Evolutionary conservation across 441 rosid species (phyloP), one percentile per base, ranked within the genome.

Genomic region (Flueggea neowawraea): DNA sequence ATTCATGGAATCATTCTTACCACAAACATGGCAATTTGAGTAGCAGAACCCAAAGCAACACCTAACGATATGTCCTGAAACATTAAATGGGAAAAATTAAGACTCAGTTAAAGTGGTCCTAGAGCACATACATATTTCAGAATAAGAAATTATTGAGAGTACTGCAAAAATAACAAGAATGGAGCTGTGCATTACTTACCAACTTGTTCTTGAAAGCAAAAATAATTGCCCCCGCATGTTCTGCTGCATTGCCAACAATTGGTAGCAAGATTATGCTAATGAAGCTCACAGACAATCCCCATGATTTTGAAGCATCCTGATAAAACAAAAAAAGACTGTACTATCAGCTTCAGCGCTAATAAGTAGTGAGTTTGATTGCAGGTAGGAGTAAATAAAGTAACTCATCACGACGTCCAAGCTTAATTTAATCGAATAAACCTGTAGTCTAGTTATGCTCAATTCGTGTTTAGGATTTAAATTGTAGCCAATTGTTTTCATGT

Each of bases 191-290:
- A 2, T 3, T 5, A 59, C 88, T 67, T 55, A 88, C 96, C 77
- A 89, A 54, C 74, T 91, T 91, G 87, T 91, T 85, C 51, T 88
- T 91, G 65, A 83, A 89, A 43, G 97, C 97, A n/a, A 61, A 95
- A 54, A 95, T 88, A 77, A 95, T 60, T 2, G 98, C 97, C 58
- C 98, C 96, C 16, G 96, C 99, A 71, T 95, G 99, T 70, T 91
- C 96, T 6, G 97, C 92, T 28, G 99, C 99, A 63, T 95, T 95
- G 62, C 99, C 98, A 47, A 89, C 96, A 12, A 95, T 86, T 10
- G 99, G 96, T 31, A 95, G 82, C 78, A 91, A 54, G 65, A 95
- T 95, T 10, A 88, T 81, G 78, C 97, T 86, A 15, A 91, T 81
- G 69, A 95, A 95, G 68, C 84, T 82, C 12, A 95, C 92, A 10